Percentiles rank a stretch among this genome's conserved stretches.
Evolutionary conservation across 225 moss, liverwort and hornwort genomes (phyloP).

Genomic region (Climacium dendroides): DNA sequence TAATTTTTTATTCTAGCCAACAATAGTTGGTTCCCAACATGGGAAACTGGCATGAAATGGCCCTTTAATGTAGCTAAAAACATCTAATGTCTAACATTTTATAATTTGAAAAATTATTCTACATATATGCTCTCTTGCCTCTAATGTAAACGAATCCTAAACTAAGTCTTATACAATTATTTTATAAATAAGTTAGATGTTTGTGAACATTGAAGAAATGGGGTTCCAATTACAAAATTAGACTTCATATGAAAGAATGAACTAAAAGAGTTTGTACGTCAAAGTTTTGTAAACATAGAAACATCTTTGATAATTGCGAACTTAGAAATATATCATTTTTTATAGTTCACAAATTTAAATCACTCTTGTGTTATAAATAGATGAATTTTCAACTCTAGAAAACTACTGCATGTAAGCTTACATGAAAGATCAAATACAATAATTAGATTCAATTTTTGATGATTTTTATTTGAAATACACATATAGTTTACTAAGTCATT

Average conservation of each 20-base stretch:
- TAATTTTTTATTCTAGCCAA: too few species aligned
- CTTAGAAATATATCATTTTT: background rate
- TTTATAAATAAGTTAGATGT: background rate
- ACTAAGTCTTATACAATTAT: background rate
- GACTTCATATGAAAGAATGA: background rate
- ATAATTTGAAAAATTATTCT: background rate
- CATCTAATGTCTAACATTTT: background rate
- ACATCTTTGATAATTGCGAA: background rate
- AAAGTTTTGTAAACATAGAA: background rate
- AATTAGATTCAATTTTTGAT: background rate
- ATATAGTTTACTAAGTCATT: fast-evolving
- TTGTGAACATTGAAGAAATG: background rate
- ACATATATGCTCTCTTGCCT: fast-evolving
- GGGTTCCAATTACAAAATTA: too few species aligned
- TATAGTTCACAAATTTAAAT: fast-evolving
- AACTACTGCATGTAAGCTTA: fast-evolving
- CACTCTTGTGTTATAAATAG: background rate
- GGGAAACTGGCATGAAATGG: too few species aligned
- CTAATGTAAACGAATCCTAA: fast-evolving
- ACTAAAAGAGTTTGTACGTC: background rate
- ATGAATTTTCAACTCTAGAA: background rate
- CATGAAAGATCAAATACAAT: too few species aligned
- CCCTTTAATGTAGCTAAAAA: too few species aligned
- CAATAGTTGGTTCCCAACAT: too few species aligned
- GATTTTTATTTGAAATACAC: background rate